Base-by-base conservation (phyloP, 371 early-diverging fungal species). In the Mucor plumbeus region DNA sequence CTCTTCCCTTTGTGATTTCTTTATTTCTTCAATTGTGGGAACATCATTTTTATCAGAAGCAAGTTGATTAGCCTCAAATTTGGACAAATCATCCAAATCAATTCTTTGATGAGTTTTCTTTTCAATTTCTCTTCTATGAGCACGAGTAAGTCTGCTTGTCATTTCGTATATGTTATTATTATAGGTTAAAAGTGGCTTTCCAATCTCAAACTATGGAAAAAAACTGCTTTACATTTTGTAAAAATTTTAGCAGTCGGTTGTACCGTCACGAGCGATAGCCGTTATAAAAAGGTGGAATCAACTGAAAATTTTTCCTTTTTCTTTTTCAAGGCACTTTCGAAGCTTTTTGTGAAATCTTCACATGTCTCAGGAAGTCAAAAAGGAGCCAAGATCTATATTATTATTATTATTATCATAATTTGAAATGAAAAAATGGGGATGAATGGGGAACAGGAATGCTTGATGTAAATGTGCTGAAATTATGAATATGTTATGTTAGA, bases 311-410 rank as follows among this genome's bases (percentile, higher is more conserved):
- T 70, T 63, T 53, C 17, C 38, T 67, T 40, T 62, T 71, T 72
- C 44, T 68, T 64, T 56, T 64, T 44, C 34, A 72, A 72, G 72
- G 62, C 72, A 64, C 72, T 72, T 72, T 72, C 72, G 72, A 72
- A 72, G 72, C 72, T 72, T 72, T 58, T 72, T 60, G 61, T 68
- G 68, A 40, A 72, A 72, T 72, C 72, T 43, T 35, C 21, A 72
- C 54, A 72, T 72, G 72, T 72, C 65, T 61, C 58, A 68, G 63
- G 54, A 72, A 72, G 72, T 72, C 72, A 72, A 72, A 72, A 64
- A 68, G 72, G 48, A 61, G 72, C 59, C 72, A 34, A 72, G 72
- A 72, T 72, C 68, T 19, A 26, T 47, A 36, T 55, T 53, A 67
- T 64, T 43, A 10, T 54, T 50, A 36, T 55, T 53, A 67, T 64